These are phyloP conservation scores for Astathelohania contejeani DNA, from an alignment of 371 early-diverging fungal genomes.

Conservation along the genomic window DNA sequence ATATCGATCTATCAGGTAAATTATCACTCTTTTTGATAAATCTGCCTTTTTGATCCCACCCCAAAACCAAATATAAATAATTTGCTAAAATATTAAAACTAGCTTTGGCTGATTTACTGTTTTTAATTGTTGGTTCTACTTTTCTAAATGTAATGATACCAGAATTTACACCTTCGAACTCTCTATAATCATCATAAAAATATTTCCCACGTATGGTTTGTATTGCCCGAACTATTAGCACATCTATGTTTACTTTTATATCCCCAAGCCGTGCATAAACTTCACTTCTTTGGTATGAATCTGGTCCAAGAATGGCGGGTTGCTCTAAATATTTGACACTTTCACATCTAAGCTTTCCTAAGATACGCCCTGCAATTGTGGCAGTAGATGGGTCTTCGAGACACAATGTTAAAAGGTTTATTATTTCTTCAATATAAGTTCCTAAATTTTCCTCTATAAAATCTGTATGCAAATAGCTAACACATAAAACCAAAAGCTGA, in stretches of 20 bases:
- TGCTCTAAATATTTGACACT: not conserved
- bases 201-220: not conserved
- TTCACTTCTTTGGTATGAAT: not conserved
- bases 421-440: not conserved
- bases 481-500: not conserved
- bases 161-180: not conserved
- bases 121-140: not conserved
- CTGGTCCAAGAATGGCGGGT: not conserved
- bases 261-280: not conserved
- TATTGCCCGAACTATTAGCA: not conserved
- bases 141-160: not conserved
- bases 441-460: not conserved
- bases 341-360: not conserved
- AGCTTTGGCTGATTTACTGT: not conserved
- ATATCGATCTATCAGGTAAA: not conserved
- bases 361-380: not conserved
- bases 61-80: too few species aligned
- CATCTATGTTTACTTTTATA: not conserved
- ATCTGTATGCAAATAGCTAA: not conserved
- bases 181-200: too few species aligned
- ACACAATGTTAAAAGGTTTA: not conserved
- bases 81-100: not conserved
- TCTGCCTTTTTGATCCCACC: not conserved
- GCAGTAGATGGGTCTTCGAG: not conserved
- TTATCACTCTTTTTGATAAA: not conserved